phyloP scores from a whole-genome alignment of 495 filamentous ascomycete species.

The Sordaria brevicollis region DNA sequence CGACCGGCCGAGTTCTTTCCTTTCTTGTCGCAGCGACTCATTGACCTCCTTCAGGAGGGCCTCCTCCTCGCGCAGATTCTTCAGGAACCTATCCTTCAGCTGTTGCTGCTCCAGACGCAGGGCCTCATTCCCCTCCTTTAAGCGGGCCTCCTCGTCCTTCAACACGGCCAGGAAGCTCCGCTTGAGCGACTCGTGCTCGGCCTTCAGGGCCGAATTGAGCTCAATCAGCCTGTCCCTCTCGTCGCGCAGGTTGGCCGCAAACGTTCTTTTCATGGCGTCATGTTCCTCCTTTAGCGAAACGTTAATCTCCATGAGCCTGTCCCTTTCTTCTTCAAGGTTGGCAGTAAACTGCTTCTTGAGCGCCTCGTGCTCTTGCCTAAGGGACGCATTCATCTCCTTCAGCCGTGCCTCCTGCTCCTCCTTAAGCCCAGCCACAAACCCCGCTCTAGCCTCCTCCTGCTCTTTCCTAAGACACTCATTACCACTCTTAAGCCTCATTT shows the following conservation, averaged over 20 bases:
- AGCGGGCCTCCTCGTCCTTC: constrained; percentile 7
- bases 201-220: constrained; percentile 40
- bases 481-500: not conserved
- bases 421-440: constrained; percentile 27
- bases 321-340: constrained; percentile 17
- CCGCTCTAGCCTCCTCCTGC: constrained; percentile 10
- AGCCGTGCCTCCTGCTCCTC: constrained; percentile 59
- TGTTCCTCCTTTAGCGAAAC: constrained; percentile 56
- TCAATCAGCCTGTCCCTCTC: constrained; percentile 68
- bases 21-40: not conserved
- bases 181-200: constrained; percentile 29
- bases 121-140: constrained; percentile 2
- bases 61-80: not conserved
- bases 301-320: constrained; percentile 14
- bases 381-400: constrained; percentile 14
- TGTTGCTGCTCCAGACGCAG: not conserved
- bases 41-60: constrained; percentile 1
- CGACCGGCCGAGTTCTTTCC: not conserved
- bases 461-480: constrained; percentile 5
- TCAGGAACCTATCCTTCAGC: not conserved
- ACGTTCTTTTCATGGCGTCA: constrained; percentile 63
- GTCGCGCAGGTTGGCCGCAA: constrained; percentile 46
- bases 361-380: constrained; percentile 18
- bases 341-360: constrained; percentile 14
- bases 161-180: constrained; percentile 18